Evolutionary conservation across 129 eudicot species (phyloP).

Genomic region (Flaveria bidentis): DNA sequence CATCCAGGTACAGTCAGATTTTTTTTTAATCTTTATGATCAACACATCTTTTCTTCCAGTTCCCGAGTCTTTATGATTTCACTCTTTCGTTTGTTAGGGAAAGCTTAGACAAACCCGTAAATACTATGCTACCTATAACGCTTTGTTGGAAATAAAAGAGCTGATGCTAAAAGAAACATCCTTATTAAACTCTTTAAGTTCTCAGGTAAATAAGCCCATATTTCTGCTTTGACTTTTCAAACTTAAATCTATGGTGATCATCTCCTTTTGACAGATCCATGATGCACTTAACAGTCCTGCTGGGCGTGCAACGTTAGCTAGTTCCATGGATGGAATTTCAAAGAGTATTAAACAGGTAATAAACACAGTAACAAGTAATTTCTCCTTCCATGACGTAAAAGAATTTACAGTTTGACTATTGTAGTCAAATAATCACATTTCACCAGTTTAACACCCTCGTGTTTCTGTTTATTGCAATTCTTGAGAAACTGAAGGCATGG

Average conservation of each 20-base stretch:
- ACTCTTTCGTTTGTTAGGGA: slow-evolving; percentile 41
- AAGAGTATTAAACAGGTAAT: slow-evolving; percentile 61
- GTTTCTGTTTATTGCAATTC: not conserved
- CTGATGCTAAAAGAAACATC: slow-evolving; percentile 87
- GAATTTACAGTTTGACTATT: not conserved
- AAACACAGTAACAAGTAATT: slow-evolving; percentile 2
- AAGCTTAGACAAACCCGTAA: slow-evolving; percentile 71
- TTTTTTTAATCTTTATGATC: slow-evolving; percentile 8
- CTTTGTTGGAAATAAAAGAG: slow-evolving; percentile 78
- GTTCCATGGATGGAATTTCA: slow-evolving; percentile 62
- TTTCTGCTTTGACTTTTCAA: slow-evolving; percentile 1
- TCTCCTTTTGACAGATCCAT: slow-evolving; percentile 47
- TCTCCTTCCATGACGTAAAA: not conserved
- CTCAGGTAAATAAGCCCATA: slow-evolving; percentile 51
- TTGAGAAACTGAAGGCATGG: not conserved
- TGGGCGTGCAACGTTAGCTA: slow-evolving; percentile 55
- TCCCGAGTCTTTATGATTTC: not conserved
- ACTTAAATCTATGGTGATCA: slow-evolving; percentile 8
- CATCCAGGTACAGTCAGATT: slow-evolving; percentile 51
- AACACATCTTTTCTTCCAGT: not conserved
- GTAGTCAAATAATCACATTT: not conserved
- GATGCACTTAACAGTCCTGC: slow-evolving; percentile 58
- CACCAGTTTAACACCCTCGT: not conserved
- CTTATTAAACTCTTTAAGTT: slow-evolving; percentile 66
- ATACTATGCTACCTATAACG: slow-evolving; percentile 67